These are phyloP conservation scores for Yarrowia sp. DNA, from an alignment of 805 yeast species.

Conservation along the genomic window DNA sequence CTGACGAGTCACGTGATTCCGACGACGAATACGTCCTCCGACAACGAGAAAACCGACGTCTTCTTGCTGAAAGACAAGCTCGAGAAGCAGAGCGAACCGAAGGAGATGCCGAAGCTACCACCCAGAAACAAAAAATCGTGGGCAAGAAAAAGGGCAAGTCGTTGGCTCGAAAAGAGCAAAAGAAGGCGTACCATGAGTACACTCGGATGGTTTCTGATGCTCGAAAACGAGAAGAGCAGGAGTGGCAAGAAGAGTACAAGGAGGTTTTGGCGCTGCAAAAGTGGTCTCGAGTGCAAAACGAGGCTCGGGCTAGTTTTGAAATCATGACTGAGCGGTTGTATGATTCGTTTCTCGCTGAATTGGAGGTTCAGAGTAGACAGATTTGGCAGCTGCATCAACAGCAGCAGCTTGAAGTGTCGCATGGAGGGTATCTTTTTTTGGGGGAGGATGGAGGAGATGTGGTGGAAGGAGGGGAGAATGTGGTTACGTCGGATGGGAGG, in stretches of 20 bases:
- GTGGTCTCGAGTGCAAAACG: background rate
- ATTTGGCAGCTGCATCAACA: background rate
- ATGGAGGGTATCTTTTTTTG: background rate
- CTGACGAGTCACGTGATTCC: background rate
- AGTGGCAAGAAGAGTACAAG: conserved; percentile 14
- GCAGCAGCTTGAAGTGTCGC: background rate
- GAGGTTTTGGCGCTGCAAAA: conserved; percentile 11
- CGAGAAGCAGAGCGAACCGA: background rate
- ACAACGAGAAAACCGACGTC: conserved; percentile 4
- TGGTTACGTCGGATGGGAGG: conserved; percentile 5
- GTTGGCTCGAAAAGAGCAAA: conserved; percentile 26
- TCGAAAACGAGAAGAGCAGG: conserved; percentile 18
- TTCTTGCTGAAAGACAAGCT: conserved; percentile 4
- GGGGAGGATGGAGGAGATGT: background rate
- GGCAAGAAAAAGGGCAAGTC: conserved; percentile 26
- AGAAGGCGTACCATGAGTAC: conserved; percentile 24
- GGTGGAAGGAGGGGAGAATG: background rate
- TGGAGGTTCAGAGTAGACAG: background rate
- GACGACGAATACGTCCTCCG: conserved; percentile 6
- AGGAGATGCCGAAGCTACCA: background rate
- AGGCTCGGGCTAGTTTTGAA: conserved; percentile 1
- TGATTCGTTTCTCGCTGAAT: background rate
- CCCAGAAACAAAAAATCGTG: conserved; percentile 7
- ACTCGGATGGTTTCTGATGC: conserved; percentile 2
- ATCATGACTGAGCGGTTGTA: background rate